Evolutionary conservation across 2,329 filamentous ascomycete genomes (phyloP), one percentile per base, ranked within the genome.

Genomic region (Claviceps quebecensis): DNA sequence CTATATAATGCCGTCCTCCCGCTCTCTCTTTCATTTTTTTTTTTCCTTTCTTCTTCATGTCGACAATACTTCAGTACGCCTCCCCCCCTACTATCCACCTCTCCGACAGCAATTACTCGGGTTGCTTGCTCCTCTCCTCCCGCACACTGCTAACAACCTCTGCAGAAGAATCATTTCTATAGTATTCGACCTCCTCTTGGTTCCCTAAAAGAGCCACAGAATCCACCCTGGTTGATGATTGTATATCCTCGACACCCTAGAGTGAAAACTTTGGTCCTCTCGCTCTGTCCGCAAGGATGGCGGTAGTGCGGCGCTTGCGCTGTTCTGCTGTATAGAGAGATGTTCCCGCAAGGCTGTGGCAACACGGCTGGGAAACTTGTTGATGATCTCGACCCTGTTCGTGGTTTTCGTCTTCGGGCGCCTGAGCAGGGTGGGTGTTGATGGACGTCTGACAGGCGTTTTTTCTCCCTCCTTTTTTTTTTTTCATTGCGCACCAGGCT

Each of bases 191-290:
- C 78, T 77, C 78, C 82, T 87, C 86, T 93, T 84, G 87, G 82
- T 84, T 91, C 80, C 81, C 81, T 78, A 89, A 79, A 85, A 77
- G 77, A 95, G 89, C 86, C 80, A 88, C 85, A 91, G 84, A 88
- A 80, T 81, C 81, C 80, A 91, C 83, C 86, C 87, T 88, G 87
- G 86, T 86, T 87, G 87, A 94, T 93, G 87, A 94, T 70, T 72
- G 63, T 63, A 86, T 79, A 84, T 87, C 87, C 85, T 87, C 87
- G 81, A 76, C 77, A 73, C 84, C 84, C 83, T 80, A 87, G 86
- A 89, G 86, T 93, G 86, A 90, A 84, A 76, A 75, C 71, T 71
- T 72, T 66, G 67, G 67, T 67, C 72, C 75, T 76, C 72, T 78
- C 76, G 77, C 54, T 59, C 76, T 75, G 70, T 73, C 76, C 73